These are phyloP conservation scores for Fagopyrum esculentum DNA, from an alignment of 148 eudicot genomes.

Conservation along the genomic window DNA sequence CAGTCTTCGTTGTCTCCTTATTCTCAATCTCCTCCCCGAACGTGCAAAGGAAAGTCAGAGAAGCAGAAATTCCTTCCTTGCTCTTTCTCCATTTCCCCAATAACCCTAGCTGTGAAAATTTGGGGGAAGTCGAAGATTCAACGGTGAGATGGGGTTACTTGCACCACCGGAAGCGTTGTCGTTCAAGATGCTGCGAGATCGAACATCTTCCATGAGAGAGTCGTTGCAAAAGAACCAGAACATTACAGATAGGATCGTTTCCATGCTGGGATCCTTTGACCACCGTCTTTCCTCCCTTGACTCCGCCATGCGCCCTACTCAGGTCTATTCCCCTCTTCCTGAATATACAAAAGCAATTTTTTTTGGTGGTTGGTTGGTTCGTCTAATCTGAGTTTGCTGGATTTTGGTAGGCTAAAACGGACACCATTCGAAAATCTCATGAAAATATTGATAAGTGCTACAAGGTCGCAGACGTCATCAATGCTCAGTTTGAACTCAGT, in stretches of 20 bases:
- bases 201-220: constrained; percentile 75
- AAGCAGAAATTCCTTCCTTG: background rate
- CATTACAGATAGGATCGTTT: constrained; percentile 71
- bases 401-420: constrained; percentile 58
- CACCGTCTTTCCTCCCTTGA: constrained; percentile 93
- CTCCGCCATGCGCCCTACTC: constrained; percentile 99
- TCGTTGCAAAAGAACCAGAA: constrained; percentile 72
- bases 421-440: constrained; percentile 74
- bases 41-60: background rate
- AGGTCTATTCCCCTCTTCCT: constrained; percentile 28
- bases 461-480: constrained; percentile 79
- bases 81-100: background rate
- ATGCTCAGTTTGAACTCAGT: constrained; percentile 70
- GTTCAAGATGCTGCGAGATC: constrained; percentile 46
- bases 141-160: constrained; percentile 31
- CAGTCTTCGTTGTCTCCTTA: constrained; percentile 2
- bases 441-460: constrained; percentile 85
- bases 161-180: constrained; percentile 18
- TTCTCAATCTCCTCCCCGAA: background rate
- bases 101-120: background rate
- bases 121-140: background rate
- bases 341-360: background rate
- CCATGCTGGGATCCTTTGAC: constrained; percentile 84
- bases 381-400: background rate
- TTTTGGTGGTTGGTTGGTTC: constrained; percentile 10